These are phyloP conservation scores for Lachnellula cervina DNA, from an alignment of 2,329 filamentous ascomycete genomes.

Conservation along the genomic window DNA sequence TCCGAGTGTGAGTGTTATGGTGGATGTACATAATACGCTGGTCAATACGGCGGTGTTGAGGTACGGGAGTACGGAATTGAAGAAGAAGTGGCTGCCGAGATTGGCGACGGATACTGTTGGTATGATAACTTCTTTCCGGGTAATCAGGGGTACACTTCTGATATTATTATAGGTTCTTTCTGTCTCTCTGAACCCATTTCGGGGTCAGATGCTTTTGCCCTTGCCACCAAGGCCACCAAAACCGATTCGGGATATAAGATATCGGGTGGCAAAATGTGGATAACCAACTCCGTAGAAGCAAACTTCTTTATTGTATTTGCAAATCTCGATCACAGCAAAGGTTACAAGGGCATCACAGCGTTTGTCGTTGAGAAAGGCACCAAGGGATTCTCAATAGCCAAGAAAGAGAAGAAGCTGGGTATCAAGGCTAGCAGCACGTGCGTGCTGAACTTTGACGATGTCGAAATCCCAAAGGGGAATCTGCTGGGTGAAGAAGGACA, in stretches of 20 bases:
- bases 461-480: slow-evolving; percentile 82
- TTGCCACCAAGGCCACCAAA: slow-evolving; percentile 85
- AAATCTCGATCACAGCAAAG: slow-evolving; percentile 85
- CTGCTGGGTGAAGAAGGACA: slow-evolving; percentile 83
- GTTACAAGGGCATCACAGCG: slow-evolving; percentile 94
- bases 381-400: slow-evolving; percentile 88
- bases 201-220: slow-evolving; percentile 91
- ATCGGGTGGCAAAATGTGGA: slow-evolving; percentile 98
- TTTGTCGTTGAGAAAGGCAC: slow-evolving; percentile 91
- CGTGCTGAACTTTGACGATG: slow-evolving; percentile 95
- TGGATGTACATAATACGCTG: slow-evolving; percentile 96
- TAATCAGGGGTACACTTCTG: slow-evolving; percentile 2
- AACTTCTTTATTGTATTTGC: slow-evolving; percentile 97
- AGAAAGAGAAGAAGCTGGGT: slow-evolving; percentile 99
- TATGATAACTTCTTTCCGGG: slow-evolving; percentile 8
- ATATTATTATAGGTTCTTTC: slow-evolving; percentile 58
- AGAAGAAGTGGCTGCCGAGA: slow-evolving; percentile 84
- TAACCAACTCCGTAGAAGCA: slow-evolving; percentile 94
- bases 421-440: slow-evolving; percentile 95
- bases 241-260: slow-evolving; percentile 80
- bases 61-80: slow-evolving; percentile 69
- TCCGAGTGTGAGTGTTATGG: slow-evolving; percentile 89
- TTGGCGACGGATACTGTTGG: slow-evolving; percentile 84
- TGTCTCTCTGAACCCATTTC: slow-evolving; percentile 90
- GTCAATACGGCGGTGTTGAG: slow-evolving; percentile 92